Evolutionary conservation across 257 asterid species (phyloP), one percentile per base, ranked within the genome.

Genomic region (Solanum lycopersicoides): DNA sequence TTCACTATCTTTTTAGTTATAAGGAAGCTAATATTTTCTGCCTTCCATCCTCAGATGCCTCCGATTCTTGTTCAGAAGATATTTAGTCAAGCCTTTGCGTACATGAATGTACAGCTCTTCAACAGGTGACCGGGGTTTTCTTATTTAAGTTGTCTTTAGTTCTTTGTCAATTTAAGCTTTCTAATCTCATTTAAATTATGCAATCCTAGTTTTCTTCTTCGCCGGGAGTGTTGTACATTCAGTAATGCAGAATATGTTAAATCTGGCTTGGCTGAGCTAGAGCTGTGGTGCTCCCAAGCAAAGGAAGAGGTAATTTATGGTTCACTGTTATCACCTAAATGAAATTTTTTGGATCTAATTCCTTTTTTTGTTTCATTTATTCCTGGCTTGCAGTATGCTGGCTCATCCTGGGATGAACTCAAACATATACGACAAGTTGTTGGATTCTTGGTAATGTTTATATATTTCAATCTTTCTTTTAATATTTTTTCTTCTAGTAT

Each of bases 341-440:
- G 66, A 3, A 50, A 0, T 9, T 73, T 73, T 73, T 37, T 73
- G 47, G 16, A 74, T 86, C 82, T 73, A 65, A 34, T 41, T 79
- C 37, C 25, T n/a, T 56, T 66, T 87, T 23, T 6, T 39, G 16
- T 50, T 80, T 11, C 28, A 18, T 18, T 21, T 47, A 30, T 30
- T 30, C 32, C 42, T 47, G 30, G 68, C 69, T 86, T 86, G 86
- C 97, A 97, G 99, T 97, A 95, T 90, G 98, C 98, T 18, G 99
- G 99, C 87, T 89, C 96, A 23, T 93, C 99, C 63, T 97, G 99
- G 99, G 99, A 97, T 92, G 99, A 97, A 90, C 98, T 97, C 91
- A 97, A 89, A 89, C 98, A 97, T 92, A 96, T 96, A 89, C 92
- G 99, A 92, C 99, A 97, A 90, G 94, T 98, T 87, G 99, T 97